Conservation (phyloP, 2,329 filamentous ascomycete species). For the Cercospora zeina region DNA sequence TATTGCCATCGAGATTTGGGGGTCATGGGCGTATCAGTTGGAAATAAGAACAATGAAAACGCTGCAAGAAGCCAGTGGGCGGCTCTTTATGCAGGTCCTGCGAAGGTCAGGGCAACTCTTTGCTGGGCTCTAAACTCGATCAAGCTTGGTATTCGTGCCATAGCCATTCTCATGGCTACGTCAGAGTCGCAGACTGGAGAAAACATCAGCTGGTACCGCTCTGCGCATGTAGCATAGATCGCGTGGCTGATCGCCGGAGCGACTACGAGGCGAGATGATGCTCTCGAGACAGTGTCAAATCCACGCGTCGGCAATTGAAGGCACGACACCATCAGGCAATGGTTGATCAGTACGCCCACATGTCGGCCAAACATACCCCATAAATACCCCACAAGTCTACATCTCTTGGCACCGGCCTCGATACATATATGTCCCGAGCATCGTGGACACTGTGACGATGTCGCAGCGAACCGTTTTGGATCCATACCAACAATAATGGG, state of each 20-base stretch:
- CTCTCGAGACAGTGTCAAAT: neutral
- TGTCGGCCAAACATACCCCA: neutral
- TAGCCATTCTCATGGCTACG: too few species aligned
- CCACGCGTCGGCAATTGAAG: conserved; percentile 4
- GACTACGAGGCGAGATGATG: neutral
- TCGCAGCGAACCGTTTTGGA: neutral
- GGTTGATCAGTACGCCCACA: neutral
- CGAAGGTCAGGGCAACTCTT: too few species aligned
- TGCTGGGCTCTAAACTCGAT: too few species aligned
- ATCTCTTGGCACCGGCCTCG: neutral
- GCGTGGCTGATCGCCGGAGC: neutral
- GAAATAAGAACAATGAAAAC: neutral
- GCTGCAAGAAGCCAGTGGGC: too few species aligned
- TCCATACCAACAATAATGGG: conserved; percentile 20
- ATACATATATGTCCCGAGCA: conserved; percentile 2
- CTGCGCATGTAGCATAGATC: neutral
- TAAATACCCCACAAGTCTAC: neutral
- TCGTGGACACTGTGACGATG: neutral
- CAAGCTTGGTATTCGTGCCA: too few species aligned
- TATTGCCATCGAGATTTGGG: neutral
- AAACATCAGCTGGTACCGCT: neutral
- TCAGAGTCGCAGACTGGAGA: too few species aligned
- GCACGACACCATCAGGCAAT: neutral
- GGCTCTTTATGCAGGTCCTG: too few species aligned
- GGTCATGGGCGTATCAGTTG: neutral